Evolutionary conservation across 2,329 filamentous ascomycete genomes (phyloP), one percentile per base, ranked within the genome.

Genomic region (Cytospora paraplurivora): DNA sequence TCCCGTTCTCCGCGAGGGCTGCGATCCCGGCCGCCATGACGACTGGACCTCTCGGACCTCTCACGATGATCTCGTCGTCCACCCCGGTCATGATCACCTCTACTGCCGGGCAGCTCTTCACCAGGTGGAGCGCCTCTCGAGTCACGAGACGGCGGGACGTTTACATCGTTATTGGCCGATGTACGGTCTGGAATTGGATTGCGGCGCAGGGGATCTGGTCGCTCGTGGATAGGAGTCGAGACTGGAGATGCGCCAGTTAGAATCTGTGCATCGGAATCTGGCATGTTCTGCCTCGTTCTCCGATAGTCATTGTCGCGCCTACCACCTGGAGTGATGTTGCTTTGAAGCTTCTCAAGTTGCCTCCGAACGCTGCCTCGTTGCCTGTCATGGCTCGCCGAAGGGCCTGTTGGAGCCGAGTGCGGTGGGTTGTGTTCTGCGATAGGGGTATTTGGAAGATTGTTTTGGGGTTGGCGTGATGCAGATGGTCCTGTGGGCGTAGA

Each of bases 261-360:
- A 5, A 83, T 81, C 69, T 87, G 85, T 1, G 81, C 81, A 67
- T 87, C 84, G 3, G 83, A 85, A 19, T 79, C 80, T 19, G 77
- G 81, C 41, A 86, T 70, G 63, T 77, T 79, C 59, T 75, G 76
- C 15, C 79, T 62, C 32, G 56, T 27, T 44, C 62, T 64, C 13
- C 64, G 57, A 15, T 63, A 49, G 21, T 66, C 64, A 56, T 21
- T 27, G 1, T 66, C 64, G 27, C 76, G 73, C 41, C 74, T 68
- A 47, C 69, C 74, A 11, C 73, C 75, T 52, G 74, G 77, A 35
- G 74, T 76, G 32, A 71, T 73, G 71, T 76, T 76, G 70, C 78
- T 67, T 69, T 82, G 72, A 64, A 89, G 88, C 53, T 83, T 56
- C 41, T 58, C 81, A 35, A 88, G 76, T 68, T 88, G 84, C 63